Evolutionary conservation across 1,284 basidiomycete species (phyloP).

Genomic region (Moesziomyces sp.): DNA sequence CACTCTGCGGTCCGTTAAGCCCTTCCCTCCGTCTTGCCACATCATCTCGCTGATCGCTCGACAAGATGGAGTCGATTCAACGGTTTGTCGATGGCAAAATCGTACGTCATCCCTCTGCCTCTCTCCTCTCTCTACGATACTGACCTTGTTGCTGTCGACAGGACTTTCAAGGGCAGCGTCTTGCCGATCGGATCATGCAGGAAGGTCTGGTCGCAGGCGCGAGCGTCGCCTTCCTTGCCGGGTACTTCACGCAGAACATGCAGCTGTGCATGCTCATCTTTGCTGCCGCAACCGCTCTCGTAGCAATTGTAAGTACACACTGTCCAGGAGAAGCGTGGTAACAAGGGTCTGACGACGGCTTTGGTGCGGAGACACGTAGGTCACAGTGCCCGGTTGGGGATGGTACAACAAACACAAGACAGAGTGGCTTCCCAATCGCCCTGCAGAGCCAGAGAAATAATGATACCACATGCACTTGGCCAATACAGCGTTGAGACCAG

Average conservation of each 20-base stretch:
- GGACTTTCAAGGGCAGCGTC: conserved; percentile 46
- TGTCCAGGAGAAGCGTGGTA: too few relatives aligned
- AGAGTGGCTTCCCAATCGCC: conserved; percentile 31
- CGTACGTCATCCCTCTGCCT: conserved; percentile 15
- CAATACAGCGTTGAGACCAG: too few relatives aligned
- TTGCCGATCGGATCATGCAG: conserved; percentile 42
- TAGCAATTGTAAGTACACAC: conserved; percentile 28
- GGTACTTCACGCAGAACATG: conserved; percentile 35
- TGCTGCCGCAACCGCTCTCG: conserved; percentile 5
- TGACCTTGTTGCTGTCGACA: background rate
- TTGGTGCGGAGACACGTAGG: background rate
- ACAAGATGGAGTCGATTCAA: conserved; percentile 36
- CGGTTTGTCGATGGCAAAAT: conserved; percentile 39
- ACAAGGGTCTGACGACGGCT: background rate
- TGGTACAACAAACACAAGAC: conserved; percentile 41
- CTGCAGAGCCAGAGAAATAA: background rate
- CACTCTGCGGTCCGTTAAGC: background rate
- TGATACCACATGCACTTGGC: background rate
- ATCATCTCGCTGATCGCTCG: background rate
- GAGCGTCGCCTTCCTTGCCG: conserved; percentile 16
- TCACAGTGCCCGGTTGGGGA: conserved; percentile 41
- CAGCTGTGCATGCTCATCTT: conserved; percentile 39
- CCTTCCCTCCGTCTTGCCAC: background rate
- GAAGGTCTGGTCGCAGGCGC: conserved; percentile 29
- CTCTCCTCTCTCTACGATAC: background rate